Evolutionary conservation across 208 protist genomes (phyloP), one percentile per base, ranked within the genome.

Genomic region (Borovskyia barvae): DNA sequence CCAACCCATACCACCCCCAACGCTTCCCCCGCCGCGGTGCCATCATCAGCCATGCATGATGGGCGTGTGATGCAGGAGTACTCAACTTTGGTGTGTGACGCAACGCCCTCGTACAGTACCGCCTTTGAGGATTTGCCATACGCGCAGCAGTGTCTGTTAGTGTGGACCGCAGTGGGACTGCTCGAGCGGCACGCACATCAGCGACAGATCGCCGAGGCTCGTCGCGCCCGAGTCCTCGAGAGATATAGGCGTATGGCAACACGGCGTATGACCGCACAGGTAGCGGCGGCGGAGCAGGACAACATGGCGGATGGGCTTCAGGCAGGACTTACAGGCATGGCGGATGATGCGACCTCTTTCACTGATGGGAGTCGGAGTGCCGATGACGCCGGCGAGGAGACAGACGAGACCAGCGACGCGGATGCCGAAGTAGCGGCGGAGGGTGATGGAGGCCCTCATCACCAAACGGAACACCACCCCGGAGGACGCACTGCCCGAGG

Each of bases 71-170:
- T n/a, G n/a, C n/a, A n/a, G n/a, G n/a, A n/a, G n/a, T n/a, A n/a
- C n/a, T n/a, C n/a, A n/a, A n/a, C n/a, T n/a, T n/a, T n/a, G n/a
- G n/a, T n/a, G n/a, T n/a, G n/a, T n/a, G n/a, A n/a, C n/a, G n/a
- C n/a, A n/a, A n/a, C n/a, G n/a, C n/a, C n/a, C n/a, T n/a, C n/a
- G n/a, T n/a, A n/a, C n/a, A n/a, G n/a, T n/a, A n/a, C 25, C 24
- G 36, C 19, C 39, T 83, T 90, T 32, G 51, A 58, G 0, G 40
- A 46, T 1, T 60, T 93, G 15, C 61, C 82, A 12, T 93, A 90
- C 67, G 72, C 82, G 17, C 82, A 90, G 60, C 73, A 81, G 45
- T 93, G 86, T 51, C 68, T 93, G 6, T 68, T 93, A 1, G 75
- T 81, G 19, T 93, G 86, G 83, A 79, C 88, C 15, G 80, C 80